Evolutionary conservation across 441 rosid species (phyloP), one percentile per base, ranked within the genome.

Genomic region (Pelargonium fulgidum): DNA sequence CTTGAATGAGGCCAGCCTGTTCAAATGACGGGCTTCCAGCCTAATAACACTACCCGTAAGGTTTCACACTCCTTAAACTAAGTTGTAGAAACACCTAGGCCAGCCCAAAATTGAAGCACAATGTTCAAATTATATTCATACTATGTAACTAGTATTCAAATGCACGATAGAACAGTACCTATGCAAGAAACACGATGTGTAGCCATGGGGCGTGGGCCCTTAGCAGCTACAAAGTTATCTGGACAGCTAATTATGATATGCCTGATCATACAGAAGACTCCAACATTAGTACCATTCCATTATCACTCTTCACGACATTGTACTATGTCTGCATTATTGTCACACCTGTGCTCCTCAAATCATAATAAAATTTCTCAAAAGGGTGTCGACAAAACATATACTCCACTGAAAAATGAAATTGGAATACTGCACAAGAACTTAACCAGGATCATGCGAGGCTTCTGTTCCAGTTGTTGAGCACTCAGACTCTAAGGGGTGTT

Each of bases 391-490:
- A 67, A 1, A 59, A 64, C 45, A 29, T 29, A 29, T 69, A 61
- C 22, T 67, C 70, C 71, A 62, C 72, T 54, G 62, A 61, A 7
- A 64, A 62, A 64, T 69, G 74, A 75, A 64, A 64, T 16, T 17
- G 1, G 72, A 67, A 69, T 41, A 33, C 52, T 9, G 44, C 39
- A 16, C 6, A 16, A 17, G 61, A 66, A 70, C 17, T 69, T 75
- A 73, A 79, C 82, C 73, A 45, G 78, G 76, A 73, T 75, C 70
- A 65, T 71, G 70, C 50, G 75, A 73, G 69, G 74, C 66, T 68
- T 83, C 85, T 24, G 71, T 72, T 75, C 75, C 82, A 71, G 81
- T 86, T 14, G 85, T 81, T 75, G 89, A 87, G 85, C 89, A 81
- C 74, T 86, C 90, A 11, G 90, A 85, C 76, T 78, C 88, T 56